Percentiles rank a stretch among this genome's conserved stretches.
These are phyloP conservation scores for Raffaelea albimanens DNA, from an alignment of 2,329 filamentous ascomycete genomes.

Conservation along the genomic window DNA sequence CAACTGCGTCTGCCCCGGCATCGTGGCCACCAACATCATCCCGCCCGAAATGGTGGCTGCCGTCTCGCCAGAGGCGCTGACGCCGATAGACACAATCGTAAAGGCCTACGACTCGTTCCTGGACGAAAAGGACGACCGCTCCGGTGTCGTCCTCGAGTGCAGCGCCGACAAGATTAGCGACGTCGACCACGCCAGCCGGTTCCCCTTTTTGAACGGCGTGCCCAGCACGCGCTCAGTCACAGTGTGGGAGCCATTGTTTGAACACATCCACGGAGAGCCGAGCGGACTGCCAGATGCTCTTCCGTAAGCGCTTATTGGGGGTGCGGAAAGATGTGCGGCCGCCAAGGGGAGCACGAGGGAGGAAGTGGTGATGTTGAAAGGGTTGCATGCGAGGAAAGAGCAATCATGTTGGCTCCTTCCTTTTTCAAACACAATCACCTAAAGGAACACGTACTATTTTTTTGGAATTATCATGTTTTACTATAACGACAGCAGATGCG, in stretches of 20 bases:
- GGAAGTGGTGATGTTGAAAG: too few relatives aligned
- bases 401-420: too few relatives aligned
- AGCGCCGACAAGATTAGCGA: slow-evolving; percentile 6
- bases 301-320: too few relatives aligned
- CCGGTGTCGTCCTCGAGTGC: slow-evolving; percentile 10
- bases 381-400: too few relatives aligned
- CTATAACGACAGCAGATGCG: too few relatives aligned
- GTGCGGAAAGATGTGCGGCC: too few relatives aligned
- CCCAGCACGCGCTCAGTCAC: slow-evolving; percentile 7
- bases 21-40: slow-evolving; percentile 34
- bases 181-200: slow-evolving; percentile 4
- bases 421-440: too few relatives aligned
- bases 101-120: slow-evolving; percentile 31
- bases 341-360: too few relatives aligned
- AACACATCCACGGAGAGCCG: slow-evolving; percentile 8
- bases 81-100: slow-evolving; percentile 33
- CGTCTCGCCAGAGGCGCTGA: slow-evolving; percentile 26
- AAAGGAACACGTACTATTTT: too few relatives aligned
- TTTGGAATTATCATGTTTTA: too few relatives aligned
- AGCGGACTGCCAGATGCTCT: slow-evolving; percentile 9
- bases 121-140: slow-evolving; percentile 23
- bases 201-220: slow-evolving; percentile 7
- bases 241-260: background rate
- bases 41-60: slow-evolving; percentile 32
- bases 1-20: slow-evolving; percentile 37